A percentile compares a stretch with the other conserved stretches of the same genome.
These are phyloP conservation scores for Eucalyptus regnans DNA, from an alignment of 345 rosid species.

Conservation along the genomic window DNA sequence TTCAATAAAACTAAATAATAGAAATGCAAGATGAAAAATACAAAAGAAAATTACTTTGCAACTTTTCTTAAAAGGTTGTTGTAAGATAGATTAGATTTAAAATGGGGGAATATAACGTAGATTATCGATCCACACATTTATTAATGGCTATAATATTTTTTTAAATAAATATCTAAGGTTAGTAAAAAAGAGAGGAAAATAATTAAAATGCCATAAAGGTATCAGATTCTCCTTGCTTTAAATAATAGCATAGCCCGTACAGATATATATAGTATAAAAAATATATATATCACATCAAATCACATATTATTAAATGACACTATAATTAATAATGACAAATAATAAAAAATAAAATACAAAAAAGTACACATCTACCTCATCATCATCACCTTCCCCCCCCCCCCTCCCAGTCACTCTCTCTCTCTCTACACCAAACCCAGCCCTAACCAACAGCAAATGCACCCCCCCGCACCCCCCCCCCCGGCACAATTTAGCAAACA, in stretches of 20 bases:
- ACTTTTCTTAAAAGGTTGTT: no score
- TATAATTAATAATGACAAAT: background rate
- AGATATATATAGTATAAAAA: background rate
- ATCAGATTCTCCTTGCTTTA: background rate
- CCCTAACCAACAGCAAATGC: background rate
- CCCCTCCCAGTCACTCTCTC: background rate
- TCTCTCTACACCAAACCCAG: background rate
- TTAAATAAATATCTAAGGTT: background rate
- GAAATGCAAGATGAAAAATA: background rate
- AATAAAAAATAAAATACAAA: background rate
- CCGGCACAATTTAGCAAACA: background rate
- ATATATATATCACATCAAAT: background rate
- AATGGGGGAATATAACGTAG: background rate
- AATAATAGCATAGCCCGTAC: background rate
- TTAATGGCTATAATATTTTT: background rate
- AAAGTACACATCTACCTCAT: background rate
- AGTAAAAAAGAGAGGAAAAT: background rate
- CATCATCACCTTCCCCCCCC: background rate
- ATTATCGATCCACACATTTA: background rate
- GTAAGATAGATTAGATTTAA: background rate
- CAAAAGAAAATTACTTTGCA: background rate
- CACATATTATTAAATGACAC: background rate
- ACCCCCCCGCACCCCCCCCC: no score
- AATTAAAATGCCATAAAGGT: background rate
- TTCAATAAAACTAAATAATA: background rate